Base-by-base conservation (phyloP, 139 green algal genomes). In the Limnomonas spitsbergensis region DNA sequence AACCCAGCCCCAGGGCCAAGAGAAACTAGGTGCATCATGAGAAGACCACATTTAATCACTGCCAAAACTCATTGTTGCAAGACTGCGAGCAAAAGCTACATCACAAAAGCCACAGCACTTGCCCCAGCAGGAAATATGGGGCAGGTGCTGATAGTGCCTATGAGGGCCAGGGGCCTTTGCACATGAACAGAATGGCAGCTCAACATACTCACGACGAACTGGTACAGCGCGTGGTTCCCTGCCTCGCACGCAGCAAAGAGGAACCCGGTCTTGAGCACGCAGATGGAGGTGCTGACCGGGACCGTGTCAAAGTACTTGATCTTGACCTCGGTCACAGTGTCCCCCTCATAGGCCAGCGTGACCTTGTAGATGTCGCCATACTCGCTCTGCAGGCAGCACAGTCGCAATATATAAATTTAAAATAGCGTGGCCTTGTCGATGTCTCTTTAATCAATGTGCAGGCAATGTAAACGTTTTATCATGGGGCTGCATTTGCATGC, bases 271-370 rank as follows among this genome's bases (percentile, higher is more conserved):
- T 95, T 94, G 67, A 98, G 85, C 38, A 99, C 91, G 75, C 90
- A 95, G 31, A 99, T 91, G 39, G 90, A 93, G 69, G 77, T 73
- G 84, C 82, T 91, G 40, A 90, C 77, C 3, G 96, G 91, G 27
- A 99, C 91, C 29, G 94, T 97, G 90, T 99, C 96, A 87, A 99
- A 99, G 88, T 99, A 98, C 83, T 97, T 97, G 70, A 99, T 83
- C 67, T 92, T 91, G 37, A 99, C 42, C 82, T 98, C 95, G 9
- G 38, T 89, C 40, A 98, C 96, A 4, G 52, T 78, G 39, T 94
- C 89, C 26, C 88, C 88, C 67, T 93, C 80, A 73, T 92, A 93
- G 67, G 89, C 77, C 56, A 98, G 84, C 0, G 92, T 94, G 38
- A 97, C 89, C 86, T 97, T 97, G 90, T 98, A 99, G 70, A 99